phyloP scores from a whole-genome alignment of 2,329 filamentous ascomycete species.

The Fusarium ramigenum region DNA sequence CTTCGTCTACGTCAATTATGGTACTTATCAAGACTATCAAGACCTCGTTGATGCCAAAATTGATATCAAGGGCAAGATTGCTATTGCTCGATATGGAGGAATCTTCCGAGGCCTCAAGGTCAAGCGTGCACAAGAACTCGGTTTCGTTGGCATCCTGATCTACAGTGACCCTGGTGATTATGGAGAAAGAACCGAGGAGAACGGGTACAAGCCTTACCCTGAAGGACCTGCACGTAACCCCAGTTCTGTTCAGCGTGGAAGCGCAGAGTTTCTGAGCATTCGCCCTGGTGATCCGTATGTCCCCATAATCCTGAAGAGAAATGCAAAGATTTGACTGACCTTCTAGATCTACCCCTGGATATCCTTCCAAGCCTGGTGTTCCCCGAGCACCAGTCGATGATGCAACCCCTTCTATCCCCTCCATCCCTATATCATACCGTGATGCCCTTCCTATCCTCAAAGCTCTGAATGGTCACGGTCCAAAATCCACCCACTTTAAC shows the following conservation, averaged over 20 bases:
- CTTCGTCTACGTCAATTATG: conserved; percentile 92
- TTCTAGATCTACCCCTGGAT: conserved; percentile 81
- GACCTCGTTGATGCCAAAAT: conserved; percentile 81
- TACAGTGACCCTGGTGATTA: conserved; percentile 93
- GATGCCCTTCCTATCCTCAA: conserved; percentile 90
- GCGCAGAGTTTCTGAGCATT: conserved; percentile 80
- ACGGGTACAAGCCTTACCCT: conserved; percentile 83
- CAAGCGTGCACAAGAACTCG: conserved; percentile 89
- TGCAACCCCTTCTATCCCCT: conserved; percentile 85
- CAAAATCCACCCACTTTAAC: conserved; percentile 77
- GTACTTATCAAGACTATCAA: conserved; percentile 85
- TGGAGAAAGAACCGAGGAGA: conserved; percentile 80
- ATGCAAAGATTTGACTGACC: conserved; percentile 12
- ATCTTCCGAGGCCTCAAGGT: conserved; percentile 93
- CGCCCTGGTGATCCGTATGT: conserved; percentile 73
- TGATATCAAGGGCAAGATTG: conserved; percentile 84
- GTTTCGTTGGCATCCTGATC: conserved; percentile 85
- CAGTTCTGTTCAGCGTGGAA: conserved; percentile 89
- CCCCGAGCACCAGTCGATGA: conserved; percentile 76
- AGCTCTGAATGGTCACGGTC: conserved; percentile 88
- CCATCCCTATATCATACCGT: conserved; percentile 86
- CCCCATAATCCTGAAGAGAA: conserved; percentile 2
- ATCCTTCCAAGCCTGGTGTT: conserved; percentile 89
- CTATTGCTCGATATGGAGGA: conserved; percentile 83
- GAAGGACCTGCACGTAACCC: conserved; percentile 87